phyloP scores from a whole-genome alignment of 768 basidiomycete genomes.

The Gelatoporia subvermispora region DNA sequence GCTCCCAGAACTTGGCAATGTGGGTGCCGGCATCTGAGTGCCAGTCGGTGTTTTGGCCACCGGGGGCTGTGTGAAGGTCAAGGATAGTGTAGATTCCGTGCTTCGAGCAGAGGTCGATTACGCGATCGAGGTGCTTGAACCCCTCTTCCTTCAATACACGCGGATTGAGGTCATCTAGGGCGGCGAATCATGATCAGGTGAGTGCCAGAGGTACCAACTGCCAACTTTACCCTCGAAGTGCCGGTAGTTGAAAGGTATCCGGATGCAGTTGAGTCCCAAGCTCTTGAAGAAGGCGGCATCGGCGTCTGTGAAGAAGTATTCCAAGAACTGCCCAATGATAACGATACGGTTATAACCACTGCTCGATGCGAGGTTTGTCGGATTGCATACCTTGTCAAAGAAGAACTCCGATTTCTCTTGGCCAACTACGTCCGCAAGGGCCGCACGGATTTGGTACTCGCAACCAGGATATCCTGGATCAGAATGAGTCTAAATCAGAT shows the following conservation, averaged over 20 bases:
- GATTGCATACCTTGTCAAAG: constrained; percentile 68
- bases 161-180: constrained; percentile 67
- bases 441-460: constrained; percentile 72
- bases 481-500: neutral
- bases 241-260: constrained; percentile 69
- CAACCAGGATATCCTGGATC: constrained; percentile 59
- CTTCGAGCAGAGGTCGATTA: constrained; percentile 68
- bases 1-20: constrained; percentile 72
- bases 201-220: too few species aligned
- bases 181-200: too few species aligned
- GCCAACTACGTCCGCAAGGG: constrained; percentile 62
- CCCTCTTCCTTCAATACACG: constrained; percentile 71
- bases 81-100: constrained; percentile 80
- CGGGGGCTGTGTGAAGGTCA: constrained; percentile 74
- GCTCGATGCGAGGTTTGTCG: neutral
- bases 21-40: constrained; percentile 70
- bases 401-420: constrained; percentile 67
- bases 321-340: constrained; percentile 52
- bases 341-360: neutral
- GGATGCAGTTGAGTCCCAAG: constrained; percentile 78
- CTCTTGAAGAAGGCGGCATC: constrained; percentile 77
- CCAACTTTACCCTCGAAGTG: constrained; percentile 51
- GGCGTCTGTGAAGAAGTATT: constrained; percentile 76
- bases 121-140: constrained; percentile 80
- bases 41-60: constrained; percentile 78